Base-by-base conservation (phyloP, 1,284 basidiomycete species). In the Boletus hoseneyae region DNA sequence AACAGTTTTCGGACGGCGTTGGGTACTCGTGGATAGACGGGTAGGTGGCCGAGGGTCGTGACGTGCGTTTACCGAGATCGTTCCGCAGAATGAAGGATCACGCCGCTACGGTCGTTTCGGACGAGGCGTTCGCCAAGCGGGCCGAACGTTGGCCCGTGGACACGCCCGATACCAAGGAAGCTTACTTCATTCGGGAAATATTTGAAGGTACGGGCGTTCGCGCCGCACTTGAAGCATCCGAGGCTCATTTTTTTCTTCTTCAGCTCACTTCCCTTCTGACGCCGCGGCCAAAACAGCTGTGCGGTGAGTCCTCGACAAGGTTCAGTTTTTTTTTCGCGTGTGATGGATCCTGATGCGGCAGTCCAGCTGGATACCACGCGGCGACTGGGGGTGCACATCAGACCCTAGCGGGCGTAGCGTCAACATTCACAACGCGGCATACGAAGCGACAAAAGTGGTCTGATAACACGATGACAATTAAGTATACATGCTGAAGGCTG, bases 21-120 rank as follows among this genome's bases (percentile, higher is more conserved):
- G 97, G 97, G 25, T 99, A 99, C 74, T 97, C 93, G 40, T 99
- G 97, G 97, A 99, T 99, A 65, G 97, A 99, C 65, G 94, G 95
- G 83, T 89, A 65, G 42, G 78, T 61, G 3, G 13, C 29, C 23
- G 23, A 10, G 45, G 11, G 3, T 15, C 2, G 42, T 54, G 2
- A 13, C 32, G 23, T 34, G 9, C 0, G 16, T 48, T 29, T 3
- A 34, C 36, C 42, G 32, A 43, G 32, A 51, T 48, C 34, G 29
- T 23, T 50, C 42, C 52, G 44, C 58, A 90, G 90, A 43, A 93
- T 99, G 57, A 99, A 99, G 75, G 87, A 87, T 47, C 83, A 97
- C 63, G 89, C 97, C 7, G 86, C 79, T 36, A 61, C 76, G 6
- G 68, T 75, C 43, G 81, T 99, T 45, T 84, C 90, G 13, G 94